phyloP scores from a whole-genome alignment of 495 filamentous ascomycete species.

The Friedmanniomyces simplex region DNA sequence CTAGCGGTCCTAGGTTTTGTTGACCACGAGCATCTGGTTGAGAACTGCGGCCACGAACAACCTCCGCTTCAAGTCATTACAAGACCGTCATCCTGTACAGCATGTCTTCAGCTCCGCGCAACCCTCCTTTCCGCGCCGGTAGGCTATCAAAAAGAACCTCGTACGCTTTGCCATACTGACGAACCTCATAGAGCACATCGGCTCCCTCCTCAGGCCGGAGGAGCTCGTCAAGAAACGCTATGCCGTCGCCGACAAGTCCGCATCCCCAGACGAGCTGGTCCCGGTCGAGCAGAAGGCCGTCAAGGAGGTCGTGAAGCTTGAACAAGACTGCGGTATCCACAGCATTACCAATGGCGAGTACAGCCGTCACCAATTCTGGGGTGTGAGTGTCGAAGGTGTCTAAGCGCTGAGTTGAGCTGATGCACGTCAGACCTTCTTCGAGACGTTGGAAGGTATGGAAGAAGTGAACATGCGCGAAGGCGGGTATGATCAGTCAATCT shows the following conservation, averaged over 20 bases:
- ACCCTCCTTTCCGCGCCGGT: constrained; percentile 27
- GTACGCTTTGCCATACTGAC: background rate
- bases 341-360: constrained; percentile 30
- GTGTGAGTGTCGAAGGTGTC: constrained; percentile 19
- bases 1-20: background rate
- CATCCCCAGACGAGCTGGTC: constrained; percentile 15
- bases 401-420: constrained; percentile 23
- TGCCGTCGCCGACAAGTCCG: constrained; percentile 25
- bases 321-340: constrained; percentile 28
- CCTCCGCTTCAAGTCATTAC: background rate
- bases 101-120: constrained; percentile 24
- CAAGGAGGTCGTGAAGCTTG: constrained; percentile 28
- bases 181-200: constrained; percentile 23
- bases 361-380: constrained; percentile 22
- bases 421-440: background rate
- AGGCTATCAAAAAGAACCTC: background rate
- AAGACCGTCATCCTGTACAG: background rate
- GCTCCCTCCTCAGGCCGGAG: constrained; percentile 28
- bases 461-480: constrained; percentile 26
- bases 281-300: constrained; percentile 29
- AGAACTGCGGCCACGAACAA: too few species aligned
- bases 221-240: constrained; percentile 30
- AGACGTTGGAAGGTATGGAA: constrained; percentile 14
- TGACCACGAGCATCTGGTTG: too few species aligned
- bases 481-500: constrained; percentile 27